Evolutionary conservation across 2,329 filamentous ascomycete species (phyloP).

Genomic region (Fusarium anthophilum): DNA sequence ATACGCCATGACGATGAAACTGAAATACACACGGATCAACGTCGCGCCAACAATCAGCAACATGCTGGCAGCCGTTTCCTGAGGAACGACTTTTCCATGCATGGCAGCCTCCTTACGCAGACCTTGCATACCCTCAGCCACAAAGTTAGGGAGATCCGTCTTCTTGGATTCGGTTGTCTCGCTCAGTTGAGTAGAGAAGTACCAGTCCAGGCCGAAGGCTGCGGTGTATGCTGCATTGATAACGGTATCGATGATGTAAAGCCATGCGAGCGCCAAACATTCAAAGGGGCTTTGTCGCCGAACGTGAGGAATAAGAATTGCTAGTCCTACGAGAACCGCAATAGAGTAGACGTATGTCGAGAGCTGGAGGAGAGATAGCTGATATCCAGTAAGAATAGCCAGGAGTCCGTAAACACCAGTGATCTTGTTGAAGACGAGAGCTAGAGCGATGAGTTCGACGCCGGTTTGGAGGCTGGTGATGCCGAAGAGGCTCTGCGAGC

Average conservation of each 20-base stretch:
- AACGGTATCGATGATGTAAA: constrained; percentile 84
- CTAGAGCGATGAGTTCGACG: constrained; percentile 83
- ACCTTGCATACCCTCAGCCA: constrained; percentile 47
- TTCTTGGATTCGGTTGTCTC: constrained; percentile 46
- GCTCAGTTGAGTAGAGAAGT: constrained; percentile 70
- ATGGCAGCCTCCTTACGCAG: constrained; percentile 47
- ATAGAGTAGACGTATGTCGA: constrained; percentile 93
- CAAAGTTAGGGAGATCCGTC: constrained; percentile 40
- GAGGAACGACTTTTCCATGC: constrained; percentile 55
- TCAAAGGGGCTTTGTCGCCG: constrained; percentile 81
- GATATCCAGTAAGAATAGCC: constrained; percentile 86
- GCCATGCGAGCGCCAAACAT: constrained; percentile 81
- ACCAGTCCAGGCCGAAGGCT: constrained; percentile 87
- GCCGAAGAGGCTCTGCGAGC: constrained; percentile 79
- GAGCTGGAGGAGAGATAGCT: constrained; percentile 83
- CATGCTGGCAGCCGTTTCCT: constrained; percentile 77
- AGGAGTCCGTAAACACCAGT: constrained; percentile 91
- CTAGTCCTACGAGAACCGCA: constrained; percentile 71
- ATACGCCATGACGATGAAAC: constrained; percentile 83
- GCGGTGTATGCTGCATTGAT: constrained; percentile 85
- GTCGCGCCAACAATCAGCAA: constrained; percentile 78
- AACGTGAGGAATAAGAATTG: constrained; percentile 81
- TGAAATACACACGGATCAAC: constrained; percentile 82
- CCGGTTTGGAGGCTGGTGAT: constrained; percentile 87
- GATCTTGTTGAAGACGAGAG: constrained; percentile 90